These are phyloP conservation scores for Gossypium rotundifolium DNA, from an alignment of 345 rosid genomes.

Conservation along the genomic window DNA sequence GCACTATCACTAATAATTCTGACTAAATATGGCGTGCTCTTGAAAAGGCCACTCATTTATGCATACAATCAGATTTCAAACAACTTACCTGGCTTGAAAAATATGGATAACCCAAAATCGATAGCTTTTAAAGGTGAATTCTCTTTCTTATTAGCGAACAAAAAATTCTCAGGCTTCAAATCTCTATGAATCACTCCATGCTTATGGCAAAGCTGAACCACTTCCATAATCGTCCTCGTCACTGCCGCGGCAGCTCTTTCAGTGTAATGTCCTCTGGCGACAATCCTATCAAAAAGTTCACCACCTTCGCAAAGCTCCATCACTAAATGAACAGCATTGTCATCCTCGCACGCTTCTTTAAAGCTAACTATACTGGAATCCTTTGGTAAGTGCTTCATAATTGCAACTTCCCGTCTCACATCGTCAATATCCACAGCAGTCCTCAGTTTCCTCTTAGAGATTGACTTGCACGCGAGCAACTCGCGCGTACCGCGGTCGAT, in stretches of 20 bases:
- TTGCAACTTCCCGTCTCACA: slow-evolving; percentile 93
- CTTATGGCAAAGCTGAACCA: slow-evolving; percentile 89
- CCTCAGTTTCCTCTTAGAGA: slow-evolving; percentile 95
- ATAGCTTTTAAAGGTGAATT: slow-evolving; percentile 97
- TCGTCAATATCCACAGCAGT: slow-evolving; percentile 91
- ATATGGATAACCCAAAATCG: slow-evolving; percentile 96
- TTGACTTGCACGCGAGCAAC: slow-evolving; percentile 86
- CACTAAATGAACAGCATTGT: slow-evolving; percentile 93
- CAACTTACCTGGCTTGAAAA: slow-evolving; percentile 89
- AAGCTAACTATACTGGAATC: slow-evolving; percentile 82
- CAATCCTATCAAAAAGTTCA: slow-evolving; percentile 98
- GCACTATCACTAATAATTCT: not conserved
- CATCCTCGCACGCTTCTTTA: slow-evolving; percentile 96
- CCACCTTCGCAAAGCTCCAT: slow-evolving; percentile 99
- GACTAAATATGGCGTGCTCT: not conserved
- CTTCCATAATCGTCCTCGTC: slow-evolving; percentile 87
- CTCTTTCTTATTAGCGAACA: slow-evolving; percentile 97
- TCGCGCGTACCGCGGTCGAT: slow-evolving; percentile 76
- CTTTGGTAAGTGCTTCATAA: slow-evolving; percentile 90
- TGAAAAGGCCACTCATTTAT: not conserved
- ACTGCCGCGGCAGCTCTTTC: slow-evolving; percentile 97
- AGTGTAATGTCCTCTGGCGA: slow-evolving; percentile 93
- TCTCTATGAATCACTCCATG: slow-evolving; percentile 98
- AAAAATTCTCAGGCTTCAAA: slow-evolving; percentile 97
- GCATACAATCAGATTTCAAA: not conserved